Evolutionary conservation across 371 early-diverging fungal species (phyloP).

Genomic region (Mucor sp.): DNA sequence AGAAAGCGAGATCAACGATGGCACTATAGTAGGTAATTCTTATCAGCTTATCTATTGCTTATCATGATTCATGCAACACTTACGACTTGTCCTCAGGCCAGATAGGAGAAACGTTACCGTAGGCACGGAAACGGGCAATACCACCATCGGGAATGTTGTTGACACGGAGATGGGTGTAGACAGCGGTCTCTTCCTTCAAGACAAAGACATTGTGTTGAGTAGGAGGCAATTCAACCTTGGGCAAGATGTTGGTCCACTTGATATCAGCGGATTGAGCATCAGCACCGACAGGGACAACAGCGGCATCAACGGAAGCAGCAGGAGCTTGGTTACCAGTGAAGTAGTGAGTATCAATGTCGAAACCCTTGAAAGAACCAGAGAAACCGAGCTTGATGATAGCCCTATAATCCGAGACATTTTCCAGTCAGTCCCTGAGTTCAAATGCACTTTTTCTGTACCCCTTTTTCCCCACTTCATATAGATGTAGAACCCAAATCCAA

Average conservation of each 20-base stretch:
- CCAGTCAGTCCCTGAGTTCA: slow-evolving; percentile 3
- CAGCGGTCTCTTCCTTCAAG: slow-evolving; percentile 47
- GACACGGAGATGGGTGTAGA: slow-evolving; percentile 77
- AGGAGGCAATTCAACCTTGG: slow-evolving; percentile 66
- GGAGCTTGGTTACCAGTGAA: slow-evolving; percentile 92
- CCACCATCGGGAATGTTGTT: slow-evolving; percentile 94
- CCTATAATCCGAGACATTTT: slow-evolving; percentile 17
- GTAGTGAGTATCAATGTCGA: slow-evolving; percentile 86
- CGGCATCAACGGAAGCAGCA: slow-evolving; percentile 72
- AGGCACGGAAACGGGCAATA: slow-evolving; percentile 84
- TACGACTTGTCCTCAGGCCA: slow-evolving; percentile 57
- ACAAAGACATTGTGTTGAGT: slow-evolving; percentile 72
- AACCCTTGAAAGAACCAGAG: slow-evolving; percentile 79
- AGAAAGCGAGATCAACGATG: slow-evolving; percentile 76
- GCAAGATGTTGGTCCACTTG: slow-evolving; percentile 80
- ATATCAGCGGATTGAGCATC: slow-evolving; percentile 43
- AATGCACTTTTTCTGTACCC: neutral
- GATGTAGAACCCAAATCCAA: neutral
- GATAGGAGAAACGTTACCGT: slow-evolving; percentile 76
- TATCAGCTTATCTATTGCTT: slow-evolving; percentile 1
- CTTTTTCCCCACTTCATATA: neutral
- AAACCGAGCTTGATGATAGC: slow-evolving; percentile 86
- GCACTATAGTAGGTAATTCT: slow-evolving; percentile 35
- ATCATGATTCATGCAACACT: slow-evolving; percentile 11
- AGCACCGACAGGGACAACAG: slow-evolving; percentile 47